Percentiles rank a stretch among this genome's conserved stretches.
phyloP scores from a whole-genome alignment of 306 rosid genomes.

The Acacia confusa region DNA sequence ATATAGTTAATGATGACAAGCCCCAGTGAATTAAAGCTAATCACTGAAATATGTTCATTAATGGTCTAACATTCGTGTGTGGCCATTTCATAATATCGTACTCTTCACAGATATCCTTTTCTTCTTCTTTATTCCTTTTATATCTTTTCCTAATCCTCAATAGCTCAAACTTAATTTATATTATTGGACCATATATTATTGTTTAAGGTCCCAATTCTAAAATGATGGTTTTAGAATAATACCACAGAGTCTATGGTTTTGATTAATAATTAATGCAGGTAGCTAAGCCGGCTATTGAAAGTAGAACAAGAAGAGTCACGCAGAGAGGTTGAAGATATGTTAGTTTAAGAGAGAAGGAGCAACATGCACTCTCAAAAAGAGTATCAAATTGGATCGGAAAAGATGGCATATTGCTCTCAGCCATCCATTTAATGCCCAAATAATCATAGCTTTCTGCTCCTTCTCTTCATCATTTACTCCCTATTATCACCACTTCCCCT shows the following conservation, averaged over 20 bases:
- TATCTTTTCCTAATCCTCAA: background rate
- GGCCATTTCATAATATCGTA: background rate
- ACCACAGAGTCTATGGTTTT: background rate
- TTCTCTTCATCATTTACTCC: background rate
- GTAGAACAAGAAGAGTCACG: too few relatives aligned
- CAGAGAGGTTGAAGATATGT: background rate
- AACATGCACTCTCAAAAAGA: background rate
- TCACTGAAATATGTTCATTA: background rate
- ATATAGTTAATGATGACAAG: background rate
- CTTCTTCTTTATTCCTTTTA: background rate
- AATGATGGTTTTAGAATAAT: too few relatives aligned
- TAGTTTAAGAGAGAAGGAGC: background rate
- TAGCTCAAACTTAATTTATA: too few relatives aligned
- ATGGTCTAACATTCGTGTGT: background rate
- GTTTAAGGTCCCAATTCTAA: background rate
- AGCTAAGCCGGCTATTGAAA: background rate
- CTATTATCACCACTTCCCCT: conserved; percentile 13
- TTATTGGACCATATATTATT: background rate
- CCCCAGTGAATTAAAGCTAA: conserved; percentile 7
- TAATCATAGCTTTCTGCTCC: background rate
- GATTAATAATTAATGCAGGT: background rate
- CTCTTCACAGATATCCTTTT: background rate
- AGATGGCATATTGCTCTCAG: conserved; percentile 4
- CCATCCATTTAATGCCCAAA: conserved; percentile 1
- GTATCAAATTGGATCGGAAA: conserved; percentile 2